Base-by-base conservation (phyloP, 2,329 filamentous ascomycete genomes). In the Ophiocordyceps camponoti-floridani region DNA sequence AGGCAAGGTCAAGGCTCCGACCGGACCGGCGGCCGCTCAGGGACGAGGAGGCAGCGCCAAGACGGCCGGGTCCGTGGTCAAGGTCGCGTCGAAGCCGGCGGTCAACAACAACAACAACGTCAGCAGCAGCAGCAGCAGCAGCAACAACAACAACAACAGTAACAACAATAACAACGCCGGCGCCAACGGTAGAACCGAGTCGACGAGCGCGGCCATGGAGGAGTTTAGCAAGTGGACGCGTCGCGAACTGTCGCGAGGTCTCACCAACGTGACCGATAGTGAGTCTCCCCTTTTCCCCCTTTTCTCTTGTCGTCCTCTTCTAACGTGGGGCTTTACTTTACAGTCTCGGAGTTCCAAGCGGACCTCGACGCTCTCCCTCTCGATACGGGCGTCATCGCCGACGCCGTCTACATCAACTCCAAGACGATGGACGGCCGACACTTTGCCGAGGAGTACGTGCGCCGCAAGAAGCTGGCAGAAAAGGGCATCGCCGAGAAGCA, bases 221-320 rank as follows among this genome's bases (percentile, higher is more conserved):
- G 91, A 96, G 61, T 93, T 98, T 61, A 81, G 79, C 57, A 95
- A 93, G 62, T 98, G 91, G 91, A 78, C 88, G 16, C 78, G 83
- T 53, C 73, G 77, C 45, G 81, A 91, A 58, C 69, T 98, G 50
- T 72, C 75, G 46, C 81, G 84, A 47, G 87, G 88, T 49, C 83
- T 75, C 38, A 69, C 64, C 2, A 62, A 63, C 49, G 64, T 65
- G 41, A 67, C 65, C 45, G 70, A 75, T 53, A 67, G 71, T 73
- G 60, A 68, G 70, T 69, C 33, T 1, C 23, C 5, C 23, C 5
- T 23, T 23, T 6, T 31, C 6, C 12, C 12, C 31, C 12, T 14
- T 2, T 4, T 35, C 10, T 14, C 31, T 35, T 14, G 5, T 35
- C 10, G 5, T 14, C 10, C 9, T 35, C 12, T 35, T 13, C 35